Conservation (phyloP, 1,284 basidiomycete genomes). For the Wolfiporia cocos region DNA sequence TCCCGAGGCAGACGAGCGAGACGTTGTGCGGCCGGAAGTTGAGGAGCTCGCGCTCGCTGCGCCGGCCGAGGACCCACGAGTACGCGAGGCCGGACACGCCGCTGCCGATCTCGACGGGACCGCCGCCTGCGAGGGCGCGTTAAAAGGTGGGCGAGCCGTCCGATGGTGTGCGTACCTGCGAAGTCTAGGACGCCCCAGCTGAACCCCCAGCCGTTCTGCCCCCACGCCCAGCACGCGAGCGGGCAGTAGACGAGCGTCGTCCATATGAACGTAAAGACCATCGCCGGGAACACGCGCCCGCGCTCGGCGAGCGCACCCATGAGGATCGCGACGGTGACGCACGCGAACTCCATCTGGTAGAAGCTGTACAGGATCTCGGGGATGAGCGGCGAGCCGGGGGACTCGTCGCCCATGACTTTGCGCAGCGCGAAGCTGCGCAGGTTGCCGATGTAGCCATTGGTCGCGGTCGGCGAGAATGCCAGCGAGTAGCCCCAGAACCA, state of each 20-base stretch:
- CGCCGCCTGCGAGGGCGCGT: constrained; percentile 63
- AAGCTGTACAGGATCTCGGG: constrained; percentile 77
- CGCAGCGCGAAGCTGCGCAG: constrained; percentile 65
- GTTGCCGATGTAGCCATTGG: constrained; percentile 78
- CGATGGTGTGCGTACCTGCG: constrained; percentile 44
- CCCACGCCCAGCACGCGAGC: constrained; percentile 77
- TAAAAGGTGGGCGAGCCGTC: background rate
- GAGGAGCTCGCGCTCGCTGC: constrained; percentile 75
- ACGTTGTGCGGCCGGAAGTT: constrained; percentile 95
- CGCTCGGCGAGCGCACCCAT: constrained; percentile 87
- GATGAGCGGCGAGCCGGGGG: constrained; percentile 69
- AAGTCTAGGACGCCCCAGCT: constrained; percentile 91
- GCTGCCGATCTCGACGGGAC: constrained; percentile 90
- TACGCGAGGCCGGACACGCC: constrained; percentile 85
- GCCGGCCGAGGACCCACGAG: constrained; percentile 76
- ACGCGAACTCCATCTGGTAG: constrained; percentile 87
- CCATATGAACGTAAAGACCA: constrained; percentile 88
- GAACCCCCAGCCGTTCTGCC: constrained; percentile 78
- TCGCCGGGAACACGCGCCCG: constrained; percentile 81
- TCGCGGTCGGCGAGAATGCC: constrained; percentile 73
- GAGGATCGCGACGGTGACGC: constrained; percentile 70
- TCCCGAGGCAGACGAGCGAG: constrained; percentile 84
- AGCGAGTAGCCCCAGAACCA: constrained; percentile 84
- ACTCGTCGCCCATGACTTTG: constrained; percentile 70
- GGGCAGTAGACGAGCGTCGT: constrained; percentile 81